These are phyloP conservation scores for Anthracocystis panici-leucophaei DNA, from an alignment of 1,284 basidiomycete species.

Conservation along the genomic window DNA sequence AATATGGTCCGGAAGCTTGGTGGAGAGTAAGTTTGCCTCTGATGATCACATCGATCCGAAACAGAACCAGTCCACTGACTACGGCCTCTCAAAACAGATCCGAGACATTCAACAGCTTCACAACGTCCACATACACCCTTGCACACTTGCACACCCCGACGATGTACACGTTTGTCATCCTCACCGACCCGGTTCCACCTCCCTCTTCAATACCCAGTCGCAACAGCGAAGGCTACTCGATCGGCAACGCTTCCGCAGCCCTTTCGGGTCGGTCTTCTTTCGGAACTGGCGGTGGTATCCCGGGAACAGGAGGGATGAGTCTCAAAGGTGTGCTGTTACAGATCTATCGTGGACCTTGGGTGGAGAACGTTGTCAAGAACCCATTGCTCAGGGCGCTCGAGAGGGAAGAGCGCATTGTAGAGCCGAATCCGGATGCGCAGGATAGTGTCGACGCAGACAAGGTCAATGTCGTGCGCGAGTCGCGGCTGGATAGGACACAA, in stretches of 20 bases:
- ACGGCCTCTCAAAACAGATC: slow-evolving; percentile 14
- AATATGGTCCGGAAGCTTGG: slow-evolving; percentile 93
- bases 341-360: slow-evolving; percentile 90
- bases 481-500: slow-evolving; percentile 27
- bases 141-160: slow-evolving; percentile 92
- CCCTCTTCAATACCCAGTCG: slow-evolving; percentile 49
- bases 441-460: slow-evolving; percentile 11
- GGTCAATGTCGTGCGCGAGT: slow-evolving; percentile 15
- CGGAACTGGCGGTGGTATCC: slow-evolving; percentile 59
- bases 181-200: slow-evolving; percentile 82
- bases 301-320: slow-evolving; percentile 65
- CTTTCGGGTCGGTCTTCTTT: slow-evolving; percentile 36
- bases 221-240: slow-evolving; percentile 41
- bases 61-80: not conserved
- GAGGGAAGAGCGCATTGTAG: slow-evolving; percentile 43
- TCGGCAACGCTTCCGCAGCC: slow-evolving; percentile 34
- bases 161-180: slow-evolving; percentile 93
- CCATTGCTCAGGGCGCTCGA: slow-evolving; percentile 76
- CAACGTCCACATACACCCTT: slow-evolving; percentile 90
- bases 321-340: slow-evolving; percentile 85
- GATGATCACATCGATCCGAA: not conserved
- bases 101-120: slow-evolving; percentile 89
- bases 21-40: slow-evolving; percentile 43
- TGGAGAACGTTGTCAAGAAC: slow-evolving; percentile 92
- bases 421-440: slow-evolving; percentile 21